Evolutionary conservation across 495 filamentous ascomycete species (phyloP).

Genomic region (Tuber borchii): DNA sequence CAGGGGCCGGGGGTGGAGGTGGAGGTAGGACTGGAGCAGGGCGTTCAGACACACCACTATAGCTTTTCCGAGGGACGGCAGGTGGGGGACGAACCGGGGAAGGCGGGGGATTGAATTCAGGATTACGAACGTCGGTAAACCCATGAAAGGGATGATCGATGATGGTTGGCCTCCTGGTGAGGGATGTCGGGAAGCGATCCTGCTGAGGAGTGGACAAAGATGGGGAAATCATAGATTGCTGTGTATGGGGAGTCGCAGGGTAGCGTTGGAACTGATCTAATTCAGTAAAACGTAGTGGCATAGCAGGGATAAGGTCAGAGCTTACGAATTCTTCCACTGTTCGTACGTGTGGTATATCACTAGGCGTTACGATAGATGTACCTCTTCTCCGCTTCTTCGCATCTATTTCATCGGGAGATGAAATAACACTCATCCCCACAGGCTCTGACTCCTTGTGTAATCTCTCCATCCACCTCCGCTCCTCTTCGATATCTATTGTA

Average conservation of each 20-base stretch:
- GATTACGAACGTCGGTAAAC: constrained; percentile 38
- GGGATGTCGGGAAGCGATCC: not conserved
- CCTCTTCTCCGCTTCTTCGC: constrained; percentile 41
- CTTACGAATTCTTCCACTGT: constrained; percentile 44
- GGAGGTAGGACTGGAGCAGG: constrained; percentile 48
- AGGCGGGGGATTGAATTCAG: constrained; percentile 44
- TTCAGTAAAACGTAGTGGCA: not conserved
- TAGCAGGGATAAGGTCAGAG: constrained; percentile 4
- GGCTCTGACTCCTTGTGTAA: constrained; percentile 44
- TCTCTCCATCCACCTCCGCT: constrained; percentile 45
- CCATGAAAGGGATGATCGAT: constrained; percentile 41
- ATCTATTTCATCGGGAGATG: constrained; percentile 26
- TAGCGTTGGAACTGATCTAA: constrained; percentile 33
- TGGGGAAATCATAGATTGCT: constrained; percentile 43
- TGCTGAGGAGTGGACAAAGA: constrained; percentile 44
- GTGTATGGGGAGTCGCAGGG: constrained; percentile 28
- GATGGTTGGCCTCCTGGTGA: constrained; percentile 14
- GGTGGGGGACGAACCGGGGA: constrained; percentile 68
- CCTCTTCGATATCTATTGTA: constrained; percentile 47
- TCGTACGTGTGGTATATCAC: constrained; percentile 15
- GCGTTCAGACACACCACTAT: constrained; percentile 76
- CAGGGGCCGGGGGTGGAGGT: constrained; percentile 48
- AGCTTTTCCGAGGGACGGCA: constrained; percentile 74
- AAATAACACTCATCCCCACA: constrained; percentile 29
- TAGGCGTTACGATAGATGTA: constrained; percentile 47